Evolutionary conservation across 805 yeast genomes (phyloP), one percentile per base, ranked within the genome.

Genomic region (Jamesozyma piceae): DNA sequence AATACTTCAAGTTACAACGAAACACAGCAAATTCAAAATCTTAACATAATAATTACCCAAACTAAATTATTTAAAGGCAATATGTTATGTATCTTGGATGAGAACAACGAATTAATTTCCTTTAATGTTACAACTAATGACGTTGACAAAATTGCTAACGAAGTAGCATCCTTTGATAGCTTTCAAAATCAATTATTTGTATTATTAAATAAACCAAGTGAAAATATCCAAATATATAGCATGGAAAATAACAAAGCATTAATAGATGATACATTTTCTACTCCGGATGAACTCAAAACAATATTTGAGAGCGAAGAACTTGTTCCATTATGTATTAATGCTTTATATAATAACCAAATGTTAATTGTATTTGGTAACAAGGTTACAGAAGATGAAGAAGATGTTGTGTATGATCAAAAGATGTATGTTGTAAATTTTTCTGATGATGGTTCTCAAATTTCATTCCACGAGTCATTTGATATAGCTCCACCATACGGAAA

Each of bases 401-500:
- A 59, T 15, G 53, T 47, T 8, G 44, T 43, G 37, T 60, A 58
- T 42, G 63, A 60, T 41, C 58, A 57, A 29, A 58, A 50, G 22
- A 52, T 48, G 28, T 62, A 43, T 39, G 39, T 59, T 21, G 54
- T 58, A 5, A 35, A 47, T 20, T 33, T 32, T 9, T 27, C 37
- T 10, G 27, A 21, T 6, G 40, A 41, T 14, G 28, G 45, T 6
- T 9, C 37, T 10, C 31, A 42, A 31, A 40, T 17, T 4, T 24
- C 28, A 8, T 62, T 60, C 34, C 53, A 49, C 18, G 71, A 67
- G 45, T 49, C 70, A 4, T 63, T 46, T 45, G 80, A 72, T 46
- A 65, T 69, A 13, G 67, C 75, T 1, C 76, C 77, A 3, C 74
- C 82, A 0, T 78, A 68, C 50, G 78, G 80, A 1, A 61, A 71